Evolutionary conservation across 495 filamentous ascomycete species (phyloP).

Genomic region (Podospora comata): DNA sequence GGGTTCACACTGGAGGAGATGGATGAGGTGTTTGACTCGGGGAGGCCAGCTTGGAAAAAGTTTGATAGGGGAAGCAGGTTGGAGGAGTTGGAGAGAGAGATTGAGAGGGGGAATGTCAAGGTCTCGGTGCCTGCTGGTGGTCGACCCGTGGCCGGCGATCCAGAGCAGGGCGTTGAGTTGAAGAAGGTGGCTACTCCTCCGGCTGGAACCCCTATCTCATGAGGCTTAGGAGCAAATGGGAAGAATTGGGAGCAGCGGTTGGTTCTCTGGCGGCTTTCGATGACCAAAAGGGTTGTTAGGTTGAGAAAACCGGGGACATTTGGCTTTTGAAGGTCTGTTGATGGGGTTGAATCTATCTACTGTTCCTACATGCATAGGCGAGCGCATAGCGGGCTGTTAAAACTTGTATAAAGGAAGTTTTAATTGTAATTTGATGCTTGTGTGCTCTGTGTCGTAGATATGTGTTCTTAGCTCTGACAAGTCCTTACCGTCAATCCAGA

Average conservation of each 20-base stretch:
- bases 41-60: conserved; percentile 48
- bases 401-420: no score
- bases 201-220: background rate
- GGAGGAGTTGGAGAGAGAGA: conserved; percentile 49
- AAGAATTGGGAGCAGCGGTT: no score
- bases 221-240: no score
- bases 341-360: no score
- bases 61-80: conserved; percentile 43
- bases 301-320: no score
- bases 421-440: background rate
- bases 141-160: background rate
- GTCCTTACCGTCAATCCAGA: background rate
- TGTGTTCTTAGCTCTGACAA: background rate
- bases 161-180: background rate
- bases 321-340: no score
- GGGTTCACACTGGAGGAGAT: conserved; percentile 71
- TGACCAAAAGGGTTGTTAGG: no score
- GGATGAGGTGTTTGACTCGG: conserved; percentile 58
- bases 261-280: no score
- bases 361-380: no score
- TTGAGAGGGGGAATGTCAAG: conserved; percentile 50
- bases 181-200: background rate
- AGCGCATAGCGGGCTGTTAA: no score
- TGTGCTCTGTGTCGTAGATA: background rate
- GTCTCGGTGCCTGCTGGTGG: conserved; percentile 18